Conservation (phyloP, 2,329 filamentous ascomycete species). For the Aureobasidium sp. region DNA sequence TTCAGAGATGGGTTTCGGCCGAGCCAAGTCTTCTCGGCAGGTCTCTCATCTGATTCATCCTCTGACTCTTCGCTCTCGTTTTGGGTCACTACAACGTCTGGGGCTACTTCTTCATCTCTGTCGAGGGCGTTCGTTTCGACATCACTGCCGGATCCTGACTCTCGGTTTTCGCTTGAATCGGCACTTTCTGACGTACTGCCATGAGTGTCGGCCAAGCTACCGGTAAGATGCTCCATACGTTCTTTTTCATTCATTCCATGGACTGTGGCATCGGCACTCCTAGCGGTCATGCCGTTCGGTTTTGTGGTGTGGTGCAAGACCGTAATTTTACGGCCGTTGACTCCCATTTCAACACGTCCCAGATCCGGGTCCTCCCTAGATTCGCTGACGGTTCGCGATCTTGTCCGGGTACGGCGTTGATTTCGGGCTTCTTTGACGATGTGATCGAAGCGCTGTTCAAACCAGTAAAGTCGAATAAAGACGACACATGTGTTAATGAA, state of each 20-base stretch:
- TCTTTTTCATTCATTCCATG: conserved; percentile 37
- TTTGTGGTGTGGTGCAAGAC: conserved; percentile 53
- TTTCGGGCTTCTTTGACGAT: conserved; percentile 65
- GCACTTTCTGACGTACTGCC: conserved; percentile 8
- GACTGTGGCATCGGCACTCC: conserved; percentile 41
- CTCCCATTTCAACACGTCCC: conserved; percentile 50
- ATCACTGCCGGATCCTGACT: neutral
- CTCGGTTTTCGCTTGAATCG: conserved; percentile 16
- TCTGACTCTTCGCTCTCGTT: conserved; percentile 24
- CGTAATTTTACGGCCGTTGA: conserved; percentile 57
- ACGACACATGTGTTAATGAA: conserved; percentile 80
- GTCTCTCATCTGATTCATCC: neutral
- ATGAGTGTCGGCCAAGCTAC: neutral
- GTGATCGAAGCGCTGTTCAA: conserved; percentile 88
- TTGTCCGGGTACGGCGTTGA: conserved; percentile 56
- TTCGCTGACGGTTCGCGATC: conserved; percentile 42
- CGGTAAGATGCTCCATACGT: conserved; percentile 24
- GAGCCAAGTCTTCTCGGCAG: conserved; percentile 16
- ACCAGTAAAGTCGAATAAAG: conserved; percentile 92
- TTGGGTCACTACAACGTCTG: conserved; percentile 23
- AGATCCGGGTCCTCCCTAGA: conserved; percentile 39
- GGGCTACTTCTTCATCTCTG: conserved; percentile 12
- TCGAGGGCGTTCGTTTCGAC: neutral
- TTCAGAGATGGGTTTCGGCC: conserved; percentile 21
- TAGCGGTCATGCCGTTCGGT: conserved; percentile 44